Conservation (phyloP, 2,329 filamentous ascomycete genomes). For the Penicillium freii region DNA sequence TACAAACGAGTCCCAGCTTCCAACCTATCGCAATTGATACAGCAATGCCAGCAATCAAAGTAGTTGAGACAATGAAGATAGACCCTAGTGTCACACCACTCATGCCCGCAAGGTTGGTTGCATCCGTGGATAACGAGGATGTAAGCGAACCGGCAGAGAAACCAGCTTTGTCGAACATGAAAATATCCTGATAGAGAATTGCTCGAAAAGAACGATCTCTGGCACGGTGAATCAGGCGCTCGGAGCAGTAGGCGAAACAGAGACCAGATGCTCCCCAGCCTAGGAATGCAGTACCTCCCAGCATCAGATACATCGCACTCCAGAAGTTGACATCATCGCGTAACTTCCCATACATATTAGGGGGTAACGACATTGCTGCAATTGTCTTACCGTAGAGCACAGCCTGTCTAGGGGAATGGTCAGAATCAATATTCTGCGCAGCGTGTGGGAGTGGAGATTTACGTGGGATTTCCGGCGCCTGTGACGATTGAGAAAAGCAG, state of each 20-base stretch:
- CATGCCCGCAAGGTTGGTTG: conserved; percentile 60
- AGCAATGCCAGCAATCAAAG: conserved; percentile 69
- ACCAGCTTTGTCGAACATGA: conserved; percentile 84
- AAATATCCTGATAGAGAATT: conserved; percentile 88
- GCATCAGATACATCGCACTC: conserved; percentile 3
- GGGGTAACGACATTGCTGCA: conserved; percentile 31
- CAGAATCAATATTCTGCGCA: not conserved
- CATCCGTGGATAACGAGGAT: conserved; percentile 78
- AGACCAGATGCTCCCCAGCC: conserved; percentile 54
- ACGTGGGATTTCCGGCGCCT: not conserved
- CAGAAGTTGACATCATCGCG: conserved; percentile 1
- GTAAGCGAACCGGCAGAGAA: conserved; percentile 87
- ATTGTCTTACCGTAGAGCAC: conserved; percentile 68
- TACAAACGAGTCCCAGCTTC: conserved; percentile 85
- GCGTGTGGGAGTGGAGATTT: conserved; percentile 74
- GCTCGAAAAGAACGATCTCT: conserved; percentile 78
- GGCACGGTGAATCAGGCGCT: conserved; percentile 77
- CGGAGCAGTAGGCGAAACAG: conserved; percentile 78
- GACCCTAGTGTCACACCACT: conserved; percentile 85
- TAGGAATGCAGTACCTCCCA: not conserved
- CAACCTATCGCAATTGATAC: conserved; percentile 74
- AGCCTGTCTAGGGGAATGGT: conserved; percentile 64
- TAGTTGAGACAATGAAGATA: conserved; percentile 74
- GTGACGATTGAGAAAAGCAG: conserved; percentile 3
- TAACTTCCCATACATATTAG: not conserved